phyloP scores from a whole-genome alignment of 2,329 filamentous ascomycete species.

The Leptographium wingfieldii region DNA sequence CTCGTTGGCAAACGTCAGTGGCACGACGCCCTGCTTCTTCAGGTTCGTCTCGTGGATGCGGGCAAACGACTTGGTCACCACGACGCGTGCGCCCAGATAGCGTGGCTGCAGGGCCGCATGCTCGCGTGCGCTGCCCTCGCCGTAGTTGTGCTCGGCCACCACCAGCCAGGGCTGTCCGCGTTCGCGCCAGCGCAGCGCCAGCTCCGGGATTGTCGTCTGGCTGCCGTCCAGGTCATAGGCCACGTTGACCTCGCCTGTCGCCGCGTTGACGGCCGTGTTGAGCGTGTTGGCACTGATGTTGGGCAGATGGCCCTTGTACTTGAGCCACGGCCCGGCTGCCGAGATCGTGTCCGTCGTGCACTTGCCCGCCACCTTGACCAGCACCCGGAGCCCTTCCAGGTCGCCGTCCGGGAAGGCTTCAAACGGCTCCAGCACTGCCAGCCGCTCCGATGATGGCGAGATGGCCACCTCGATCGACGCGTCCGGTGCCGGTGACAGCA shows the following conservation, averaged over 20 bases:
- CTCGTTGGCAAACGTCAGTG: constrained; percentile 80
- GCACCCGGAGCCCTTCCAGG: constrained; percentile 64
- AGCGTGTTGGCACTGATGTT: constrained; percentile 98
- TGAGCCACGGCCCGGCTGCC: constrained; percentile 91
- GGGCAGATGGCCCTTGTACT: constrained; percentile 97
- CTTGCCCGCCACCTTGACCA: constrained; percentile 94
- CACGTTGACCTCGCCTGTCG: constrained; percentile 82
- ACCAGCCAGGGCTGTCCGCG: constrained; percentile 74
- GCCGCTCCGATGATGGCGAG: constrained; percentile 74
- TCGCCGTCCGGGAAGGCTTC: constrained; percentile 67
- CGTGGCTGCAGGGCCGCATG: constrained; percentile 78
- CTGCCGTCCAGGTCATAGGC: constrained; percentile 78
- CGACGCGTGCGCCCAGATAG: constrained; percentile 69
- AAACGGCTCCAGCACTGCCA: constrained; percentile 87
- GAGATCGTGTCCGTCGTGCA: constrained; percentile 99
- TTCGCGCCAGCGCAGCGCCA: constrained; percentile 73
- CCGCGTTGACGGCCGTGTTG: constrained; percentile 86
- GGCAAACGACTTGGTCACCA: constrained; percentile 71
- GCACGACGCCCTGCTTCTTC: constrained; percentile 95
- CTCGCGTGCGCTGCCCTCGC: constrained; percentile 75
- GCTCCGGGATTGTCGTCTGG: constrained; percentile 68
- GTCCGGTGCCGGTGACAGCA: constrained; percentile 60
- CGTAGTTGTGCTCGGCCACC: constrained; percentile 94
- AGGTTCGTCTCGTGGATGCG: constrained; percentile 89
- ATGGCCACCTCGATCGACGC: constrained; percentile 61